Base-by-base conservation (phyloP, 768 basidiomycete genomes). In the Leucocoprinus birnbaumii region DNA sequence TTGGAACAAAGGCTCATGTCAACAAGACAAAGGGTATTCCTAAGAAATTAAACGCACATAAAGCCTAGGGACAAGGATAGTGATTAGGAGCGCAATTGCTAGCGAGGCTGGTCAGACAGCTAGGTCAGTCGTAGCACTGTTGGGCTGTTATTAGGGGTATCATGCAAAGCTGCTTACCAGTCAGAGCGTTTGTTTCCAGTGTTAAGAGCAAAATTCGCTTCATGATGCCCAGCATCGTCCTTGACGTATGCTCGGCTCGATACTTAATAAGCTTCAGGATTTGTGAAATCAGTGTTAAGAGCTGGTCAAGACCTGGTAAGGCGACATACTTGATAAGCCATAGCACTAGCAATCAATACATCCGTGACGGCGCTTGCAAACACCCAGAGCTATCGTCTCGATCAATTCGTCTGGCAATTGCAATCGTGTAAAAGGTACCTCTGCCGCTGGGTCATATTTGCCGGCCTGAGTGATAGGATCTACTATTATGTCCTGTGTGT, bases 161-260 rank as follows among this genome's bases (percentile, higher is more conserved):
- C n/a, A n/a, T n/a, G n/a, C n/a, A n/a, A n/a, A n/a, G 16, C 16
- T 5, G 16, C 14, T 2, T 31, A 45, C 51, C 22, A 18, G 51
- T 53, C 27, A 53, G 3, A 31, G 25, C 16, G 22, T 53, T 53
- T 8, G 51, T 53, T 24, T 53, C 51, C 1, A 53, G 42, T 2
- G 51, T 53, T 11, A 53, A 19, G 10, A 35, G 19, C 3, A 53
- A 27, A 3, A 53, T 26, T 9, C 51, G 40, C 11, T 19, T 21
- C 19, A 53, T 22, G 5, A 24, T 42, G 41, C 24, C 41, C 43
- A 27, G 31, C 9, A 22, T 34, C 8, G 16, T 45, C 34, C 16
- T 2, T 22, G 41, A 31, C 11, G 16, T 7, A 34, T 10, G 51
- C 2, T 35, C 18, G 13, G 13, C 10, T 16, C 43, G n/a, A 34